These are phyloP conservation scores for Aspergillus mulundensis DNA, from an alignment of 495 filamentous ascomycete genomes.

Conservation along the genomic window DNA sequence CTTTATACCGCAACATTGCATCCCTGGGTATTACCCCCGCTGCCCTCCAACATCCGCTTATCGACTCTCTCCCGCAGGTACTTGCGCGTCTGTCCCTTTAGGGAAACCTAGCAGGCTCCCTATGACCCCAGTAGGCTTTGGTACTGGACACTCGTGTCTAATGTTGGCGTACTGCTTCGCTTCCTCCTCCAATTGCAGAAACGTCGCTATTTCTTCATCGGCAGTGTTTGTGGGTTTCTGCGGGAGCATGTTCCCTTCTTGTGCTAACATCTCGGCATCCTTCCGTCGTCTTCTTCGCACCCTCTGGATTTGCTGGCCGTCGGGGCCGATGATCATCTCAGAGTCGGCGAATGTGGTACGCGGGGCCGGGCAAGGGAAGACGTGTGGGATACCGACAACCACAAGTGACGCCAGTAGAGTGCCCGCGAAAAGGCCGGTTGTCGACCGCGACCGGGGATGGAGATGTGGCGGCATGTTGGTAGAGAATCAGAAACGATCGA, in stretches of 20 bases:
- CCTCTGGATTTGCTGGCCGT: slow-evolving; percentile 39
- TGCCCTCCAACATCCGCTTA: slow-evolving; percentile 1
- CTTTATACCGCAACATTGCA: neutral
- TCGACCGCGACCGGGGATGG: slow-evolving; percentile 87
- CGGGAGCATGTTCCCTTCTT: slow-evolving; percentile 16
- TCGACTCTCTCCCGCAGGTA: slow-evolving; percentile 2
- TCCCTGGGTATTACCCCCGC: neutral
- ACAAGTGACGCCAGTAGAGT: slow-evolving; percentile 88
- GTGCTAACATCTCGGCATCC: slow-evolving; percentile 25
- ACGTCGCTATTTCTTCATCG: slow-evolving; percentile 44
- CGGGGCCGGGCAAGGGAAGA: slow-evolving; percentile 91
- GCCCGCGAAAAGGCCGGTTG: slow-evolving; percentile 88
- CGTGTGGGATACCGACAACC: slow-evolving; percentile 84
- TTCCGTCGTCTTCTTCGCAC: slow-evolving; percentile 32
- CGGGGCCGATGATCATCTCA: slow-evolving; percentile 50
- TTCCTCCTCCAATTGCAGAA: slow-evolving; percentile 45
- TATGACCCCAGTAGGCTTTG: slow-evolving; percentile 72
- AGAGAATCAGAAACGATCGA: neutral
- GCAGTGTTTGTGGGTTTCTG: slow-evolving; percentile 19
- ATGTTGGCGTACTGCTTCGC: slow-evolving; percentile 31
- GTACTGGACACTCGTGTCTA: slow-evolving; percentile 67
- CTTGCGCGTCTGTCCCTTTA: slow-evolving; percentile 4
- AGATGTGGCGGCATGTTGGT: slow-evolving; percentile 78
- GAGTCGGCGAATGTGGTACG: slow-evolving; percentile 68
- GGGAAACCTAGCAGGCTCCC: slow-evolving; percentile 70